phyloP scores from a whole-genome alignment of 768 basidiomycete species.

The Pisolithus marmoratus region DNA sequence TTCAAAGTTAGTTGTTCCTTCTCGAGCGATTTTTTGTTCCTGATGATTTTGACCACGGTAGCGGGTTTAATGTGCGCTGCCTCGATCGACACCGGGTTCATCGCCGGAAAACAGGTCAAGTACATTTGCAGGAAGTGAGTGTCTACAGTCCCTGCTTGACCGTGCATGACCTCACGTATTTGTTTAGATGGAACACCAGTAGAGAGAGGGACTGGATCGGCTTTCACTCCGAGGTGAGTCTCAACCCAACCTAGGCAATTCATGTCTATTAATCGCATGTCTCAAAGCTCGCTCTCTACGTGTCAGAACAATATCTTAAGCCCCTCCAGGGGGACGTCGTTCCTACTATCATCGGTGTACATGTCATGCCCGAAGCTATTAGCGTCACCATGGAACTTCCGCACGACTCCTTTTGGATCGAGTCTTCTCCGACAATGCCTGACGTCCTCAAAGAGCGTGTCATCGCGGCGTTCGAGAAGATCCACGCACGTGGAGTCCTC shows the following conservation, averaged over 20 bases:
- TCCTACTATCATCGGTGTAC: slow-evolving; percentile 48
- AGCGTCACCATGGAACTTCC: slow-evolving; percentile 49
- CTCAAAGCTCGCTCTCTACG: slow-evolving; percentile 47
- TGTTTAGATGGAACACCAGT: slow-evolving; percentile 27
- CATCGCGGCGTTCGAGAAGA: slow-evolving; percentile 43
- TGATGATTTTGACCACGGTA: slow-evolving; percentile 7
- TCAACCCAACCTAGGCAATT: slow-evolving; percentile 11
- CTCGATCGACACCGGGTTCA: slow-evolving; percentile 30
- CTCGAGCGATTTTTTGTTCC: neutral
- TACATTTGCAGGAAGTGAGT: slow-evolving; percentile 35
- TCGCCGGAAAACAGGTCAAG: slow-evolving; percentile 22
- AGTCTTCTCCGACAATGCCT: slow-evolving; percentile 56
- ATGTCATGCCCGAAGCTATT: slow-evolving; percentile 32
- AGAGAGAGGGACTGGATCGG: slow-evolving; percentile 32
- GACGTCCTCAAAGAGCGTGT: slow-evolving; percentile 45
- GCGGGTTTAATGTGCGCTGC: slow-evolving; percentile 34
- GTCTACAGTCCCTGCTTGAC: neutral
- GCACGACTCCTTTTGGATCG: slow-evolving; percentile 55
- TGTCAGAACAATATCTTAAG: slow-evolving; percentile 38
- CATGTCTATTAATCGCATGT: slow-evolving; percentile 1
- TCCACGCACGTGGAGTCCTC: slow-evolving; percentile 43
- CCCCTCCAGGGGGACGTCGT: slow-evolving; percentile 49
- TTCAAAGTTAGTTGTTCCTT: slow-evolving; percentile 17
- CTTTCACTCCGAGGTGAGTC: slow-evolving; percentile 34
- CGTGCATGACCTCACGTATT: slow-evolving; percentile 1